These are phyloP conservation scores for Cinchona pubescens DNA, from an alignment of 257 asterid genomes.

Conservation along the genomic window DNA sequence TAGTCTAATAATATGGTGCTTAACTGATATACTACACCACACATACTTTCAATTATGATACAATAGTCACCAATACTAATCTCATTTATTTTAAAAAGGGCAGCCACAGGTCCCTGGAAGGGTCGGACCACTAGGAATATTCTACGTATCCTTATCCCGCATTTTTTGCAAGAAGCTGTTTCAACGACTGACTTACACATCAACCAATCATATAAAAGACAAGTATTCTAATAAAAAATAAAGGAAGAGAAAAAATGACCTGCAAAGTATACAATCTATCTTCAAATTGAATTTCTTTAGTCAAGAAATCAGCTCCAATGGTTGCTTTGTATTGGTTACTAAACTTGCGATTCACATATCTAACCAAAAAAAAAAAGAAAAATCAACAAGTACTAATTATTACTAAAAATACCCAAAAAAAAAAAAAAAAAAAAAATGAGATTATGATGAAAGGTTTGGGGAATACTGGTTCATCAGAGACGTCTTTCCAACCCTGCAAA, in stretches of 20 bases:
- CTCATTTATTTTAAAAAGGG: too few species aligned
- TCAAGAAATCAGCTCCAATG: slow-evolving; percentile 56
- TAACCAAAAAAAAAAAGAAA: too few species aligned
- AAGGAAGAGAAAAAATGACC: slow-evolving; percentile 18
- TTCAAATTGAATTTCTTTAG: slow-evolving; percentile 44
- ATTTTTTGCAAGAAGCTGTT: too few species aligned
- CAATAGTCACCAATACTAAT: neutral
- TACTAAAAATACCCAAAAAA: neutral
- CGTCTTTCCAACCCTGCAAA: slow-evolving; percentile 53
- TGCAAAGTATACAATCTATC: slow-evolving; percentile 43
- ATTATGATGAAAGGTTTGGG: neutral
- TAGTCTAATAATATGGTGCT: neutral
- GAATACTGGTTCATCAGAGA: slow-evolving; percentile 50
- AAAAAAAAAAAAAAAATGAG: slow-evolving; percentile 2
- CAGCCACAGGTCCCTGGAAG: too few species aligned
- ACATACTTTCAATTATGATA: neutral
- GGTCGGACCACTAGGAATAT: too few species aligned
- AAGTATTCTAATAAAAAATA: neutral
- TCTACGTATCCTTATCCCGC: too few species aligned
- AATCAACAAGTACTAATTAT: neutral
- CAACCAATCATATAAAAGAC: neutral
- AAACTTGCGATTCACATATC: slow-evolving; percentile 46
- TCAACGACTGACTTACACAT: too few species aligned
- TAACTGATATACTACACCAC: neutral
- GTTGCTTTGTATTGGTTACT: slow-evolving; percentile 48